Evolutionary conservation across 139 green algal genomes (phyloP), one percentile per base, ranked within the genome.

Genomic region (Chloropicon primus): DNA sequence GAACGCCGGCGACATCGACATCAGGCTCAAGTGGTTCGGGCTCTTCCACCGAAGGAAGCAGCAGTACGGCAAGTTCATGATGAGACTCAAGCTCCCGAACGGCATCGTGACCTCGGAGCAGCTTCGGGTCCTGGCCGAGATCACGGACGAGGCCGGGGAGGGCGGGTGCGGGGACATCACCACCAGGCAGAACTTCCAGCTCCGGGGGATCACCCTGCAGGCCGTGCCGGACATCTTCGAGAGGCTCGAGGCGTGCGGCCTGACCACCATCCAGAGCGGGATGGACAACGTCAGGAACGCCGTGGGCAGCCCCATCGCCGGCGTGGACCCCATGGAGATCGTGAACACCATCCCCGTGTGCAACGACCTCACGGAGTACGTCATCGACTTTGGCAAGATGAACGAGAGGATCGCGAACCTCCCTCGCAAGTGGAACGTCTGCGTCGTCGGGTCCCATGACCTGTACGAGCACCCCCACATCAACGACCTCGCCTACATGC

Each of bases 221-320:
- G 86, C 22, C 73, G 21, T 27, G 21, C 86, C 86, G 53, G 24
- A 76, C 5, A 87, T 96, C 28, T 80, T 96, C 21, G 21, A 80
- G 0, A 84, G 85, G 23, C 78, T 96, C 54, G n/a, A 83, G 71
- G 74, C 82, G n/a, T 72, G 74, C 76, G 90, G 90, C 24, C 83
- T 98, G 53, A 93, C 85, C 41, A 88, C 81, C 77, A 87, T 96
- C 27, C 90, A 96, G 86, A 90, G 74, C 24, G 95, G 95, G 75
- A 96, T 99, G 93, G 95, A 98, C 89, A 97, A 94, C 81, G 92
- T 97, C 76, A 89, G 94, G 72, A 98, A 98, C 86, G 89, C 94
- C n/a, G 97, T 94, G 0, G 89, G 91, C 76, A 84, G 77, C 80
- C 89, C 81, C 41, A 90, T 96, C 28, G 87, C 91, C 22, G 92